These are phyloP conservation scores for Omphalotus olearius DNA, from an alignment of 1,284 basidiomycete genomes.

Conservation along the genomic window DNA sequence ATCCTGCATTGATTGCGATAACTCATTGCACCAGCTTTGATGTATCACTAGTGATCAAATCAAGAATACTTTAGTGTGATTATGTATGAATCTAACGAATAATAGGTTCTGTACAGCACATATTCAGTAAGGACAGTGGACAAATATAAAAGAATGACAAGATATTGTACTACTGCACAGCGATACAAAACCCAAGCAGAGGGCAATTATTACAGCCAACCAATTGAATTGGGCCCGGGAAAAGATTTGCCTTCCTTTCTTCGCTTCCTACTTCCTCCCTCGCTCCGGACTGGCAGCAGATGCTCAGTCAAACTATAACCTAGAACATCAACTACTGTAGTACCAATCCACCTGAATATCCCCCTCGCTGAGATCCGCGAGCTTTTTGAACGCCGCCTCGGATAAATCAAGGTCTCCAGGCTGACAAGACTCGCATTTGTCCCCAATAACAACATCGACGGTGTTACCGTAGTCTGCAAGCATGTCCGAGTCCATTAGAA, in stretches of 20 bases:
- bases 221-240: too few species aligned
- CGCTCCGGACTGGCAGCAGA: background rate
- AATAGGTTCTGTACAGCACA: too few species aligned
- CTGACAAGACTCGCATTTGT: slow-evolving; percentile 38
- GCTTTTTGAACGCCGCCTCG: slow-evolving; percentile 33
- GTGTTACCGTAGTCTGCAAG: slow-evolving; percentile 28
- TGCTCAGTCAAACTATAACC: too few species aligned
- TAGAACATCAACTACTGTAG: background rate
- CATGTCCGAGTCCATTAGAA: background rate
- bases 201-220: background rate
- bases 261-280: background rate
- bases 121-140: too few species aligned
- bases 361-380: slow-evolving; percentile 24
- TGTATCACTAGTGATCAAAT: too few species aligned
- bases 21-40: too few species aligned
- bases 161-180: slow-evolving; percentile 13
- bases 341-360: slow-evolving; percentile 1
- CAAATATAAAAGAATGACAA: too few species aligned
- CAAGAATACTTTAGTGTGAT: too few species aligned
- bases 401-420: slow-evolving; percentile 37
- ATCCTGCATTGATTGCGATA: too few species aligned
- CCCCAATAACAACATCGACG: slow-evolving; percentile 34
- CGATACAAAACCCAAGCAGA: background rate
- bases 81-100: too few species aligned
- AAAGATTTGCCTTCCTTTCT: background rate